Evolutionary conservation across 208 protist genomes (phyloP).

Genomic region (Wallacemonas sp.): DNA sequence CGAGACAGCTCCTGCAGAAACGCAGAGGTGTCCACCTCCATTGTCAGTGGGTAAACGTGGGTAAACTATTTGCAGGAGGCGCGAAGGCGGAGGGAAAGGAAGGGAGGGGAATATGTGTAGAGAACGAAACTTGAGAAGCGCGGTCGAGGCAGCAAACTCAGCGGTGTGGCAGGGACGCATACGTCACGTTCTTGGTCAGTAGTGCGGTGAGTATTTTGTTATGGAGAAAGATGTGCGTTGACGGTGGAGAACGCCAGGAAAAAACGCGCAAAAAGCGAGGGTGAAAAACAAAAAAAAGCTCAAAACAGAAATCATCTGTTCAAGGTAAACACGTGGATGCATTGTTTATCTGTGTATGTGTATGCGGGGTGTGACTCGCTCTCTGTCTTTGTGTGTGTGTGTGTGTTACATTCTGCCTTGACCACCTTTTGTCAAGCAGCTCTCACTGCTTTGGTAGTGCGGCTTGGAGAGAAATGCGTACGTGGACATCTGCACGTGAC

Average conservation of each 20-base stretch:
- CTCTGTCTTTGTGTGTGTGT: background rate
- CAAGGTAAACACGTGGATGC: no score
- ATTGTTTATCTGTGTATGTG: background rate
- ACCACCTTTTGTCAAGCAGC: background rate
- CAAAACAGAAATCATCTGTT: no score
- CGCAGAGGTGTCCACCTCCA: background rate
- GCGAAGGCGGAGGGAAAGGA: no score
- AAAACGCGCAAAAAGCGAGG: background rate
- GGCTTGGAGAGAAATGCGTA: slow-evolving; percentile 9
- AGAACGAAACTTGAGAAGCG: background rate
- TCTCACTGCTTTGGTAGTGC: slow-evolving; percentile 12
- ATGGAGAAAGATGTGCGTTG: no score
- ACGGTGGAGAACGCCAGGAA: background rate
- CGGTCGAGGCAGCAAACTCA: background rate
- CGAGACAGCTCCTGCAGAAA: slow-evolving; percentile 15
- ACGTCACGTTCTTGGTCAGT: no score
- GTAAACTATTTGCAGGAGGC: background rate
- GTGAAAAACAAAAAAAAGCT: background rate
- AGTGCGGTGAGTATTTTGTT: no score
- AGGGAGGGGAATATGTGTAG: background rate
- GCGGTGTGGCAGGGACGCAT: no score
- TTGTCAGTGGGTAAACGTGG: background rate
- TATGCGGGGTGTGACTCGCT: background rate
- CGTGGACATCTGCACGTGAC: slow-evolving; percentile 9
- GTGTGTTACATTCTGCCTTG: background rate